Base-by-base conservation (phyloP, 345 rosid species). In the Heritiera fomes region DNA sequence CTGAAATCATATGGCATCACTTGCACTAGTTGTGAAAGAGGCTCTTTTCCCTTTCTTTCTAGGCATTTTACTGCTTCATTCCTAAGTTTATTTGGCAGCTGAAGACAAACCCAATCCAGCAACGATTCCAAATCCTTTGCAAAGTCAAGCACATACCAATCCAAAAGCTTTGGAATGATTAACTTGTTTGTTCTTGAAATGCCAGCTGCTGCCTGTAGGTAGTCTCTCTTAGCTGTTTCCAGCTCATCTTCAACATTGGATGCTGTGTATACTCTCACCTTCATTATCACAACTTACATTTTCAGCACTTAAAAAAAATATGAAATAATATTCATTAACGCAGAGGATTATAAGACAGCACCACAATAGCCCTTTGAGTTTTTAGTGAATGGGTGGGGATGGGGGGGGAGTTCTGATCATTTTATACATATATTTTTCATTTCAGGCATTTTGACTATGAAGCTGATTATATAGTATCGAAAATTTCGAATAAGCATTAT, bases 81-180 rank as follows among this genome's bases (percentile, higher is more conserved):
- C 77, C 97, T 88, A 13, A 87, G 83, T 80, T 89, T 88, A 75
- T 81, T 75, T 3, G 97, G 97, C 12, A 93, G 83, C 76, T 93
- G 99, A 79, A 90, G 88, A 84, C 93, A 92, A 20, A 92, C 78
- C 98, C 99, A 95, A 83, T 92, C 97, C 0, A 92, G 84, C 86
- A 96, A 82, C 1, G 99, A 94, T 47, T 88, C 95, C 84, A 90
- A 84, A 83, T 96, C 95, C 77, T 96, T 92, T 0, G 94, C 95
- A 76, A 94, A 90, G 85, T 94, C 99, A n/a, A 89, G 91, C 47
- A 90, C 83, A 79, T 91, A 92, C 97, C 95, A 94, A 87, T 96
- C 97, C 79, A 94, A 78, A 73, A 92, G 87, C 89, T 90, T 94
- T 6, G 97, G 99, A 49, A 96, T 87, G 78, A 88, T 86, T 64